Base-by-base conservation (phyloP, 345 rosid species). In the Sonneratia alba region DNA sequence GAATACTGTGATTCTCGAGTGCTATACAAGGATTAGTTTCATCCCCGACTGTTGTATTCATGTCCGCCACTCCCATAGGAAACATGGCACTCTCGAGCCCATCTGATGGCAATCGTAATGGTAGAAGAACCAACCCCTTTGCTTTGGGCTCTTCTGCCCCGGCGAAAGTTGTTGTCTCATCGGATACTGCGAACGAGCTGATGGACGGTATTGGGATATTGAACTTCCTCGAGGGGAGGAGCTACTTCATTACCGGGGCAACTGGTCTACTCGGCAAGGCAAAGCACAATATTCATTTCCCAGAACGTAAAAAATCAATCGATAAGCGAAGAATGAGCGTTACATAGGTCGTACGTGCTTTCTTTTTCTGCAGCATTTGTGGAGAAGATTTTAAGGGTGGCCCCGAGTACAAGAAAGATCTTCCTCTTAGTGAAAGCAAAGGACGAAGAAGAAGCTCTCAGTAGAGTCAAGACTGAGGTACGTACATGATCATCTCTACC, bases 201-300 rank as follows among this genome's bases (percentile, higher is more conserved):
- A 36, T 0, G 14, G 67, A 65, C 16, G 76, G 76, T 15, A 55
- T 73, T 0, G 56, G 76, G n/a, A 73, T 73, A 66, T 21, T 48
- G 7, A 65, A 62, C 40, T 74, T 74, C 49, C 63, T 67, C 3
- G 49, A 59, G 61, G 57, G 62, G 19, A 61, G 22, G 62, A 69
- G 36, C 63, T 68, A 19, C 67, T 48, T 74, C 6, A n/a, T 74
- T 51, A 69, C 68, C 19, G 77, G 72, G 37, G 77, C 69, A 2
- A 74, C 68, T 22, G 76, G 76, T 15, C 36, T 73, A 47, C 76
- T 73, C 3, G 76, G 42, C 22, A 73, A 73, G 76, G 76, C 66
- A 47, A 47, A 47, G 9, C 9, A 40, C 43, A 47, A 47, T 47
- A 8, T 47, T 0, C 15, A 47, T 47, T 8, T 47, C 2, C 15